Percentiles rank a stretch among this genome's conserved stretches.
Conservation (phyloP, 73 alveolate species). For the Paramecium pentaurelia region DNA sequence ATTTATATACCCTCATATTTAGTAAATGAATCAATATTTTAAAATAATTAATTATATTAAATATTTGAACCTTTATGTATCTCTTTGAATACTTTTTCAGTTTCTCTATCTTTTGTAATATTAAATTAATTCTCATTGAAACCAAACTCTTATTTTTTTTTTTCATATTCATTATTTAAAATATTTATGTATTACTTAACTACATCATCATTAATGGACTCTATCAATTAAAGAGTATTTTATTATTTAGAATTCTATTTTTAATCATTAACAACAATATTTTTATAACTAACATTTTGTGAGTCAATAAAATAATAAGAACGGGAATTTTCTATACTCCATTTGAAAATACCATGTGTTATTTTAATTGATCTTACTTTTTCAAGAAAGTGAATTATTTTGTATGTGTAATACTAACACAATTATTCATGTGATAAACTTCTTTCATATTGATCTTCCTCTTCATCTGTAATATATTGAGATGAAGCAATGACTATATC, state of each 20-base stretch:
- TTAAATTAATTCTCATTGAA: not conserved
- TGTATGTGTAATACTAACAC: not conserved
- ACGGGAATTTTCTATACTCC: not conserved
- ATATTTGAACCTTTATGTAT: not conserved
- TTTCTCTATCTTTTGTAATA: not conserved
- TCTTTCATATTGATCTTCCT: not conserved
- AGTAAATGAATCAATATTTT: not conserved
- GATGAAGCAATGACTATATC: conserved; percentile 19
- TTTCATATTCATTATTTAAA: not conserved
- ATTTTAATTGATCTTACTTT: not conserved
- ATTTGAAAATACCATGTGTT: not conserved
- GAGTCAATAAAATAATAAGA: not conserved
- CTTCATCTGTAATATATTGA: not conserved
- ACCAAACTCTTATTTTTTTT: not conserved
- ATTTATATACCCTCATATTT: not conserved
- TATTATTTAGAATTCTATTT: not conserved
- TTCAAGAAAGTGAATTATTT: not conserved
- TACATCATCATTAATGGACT: not conserved
- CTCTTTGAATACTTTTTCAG: conserved; percentile 1
- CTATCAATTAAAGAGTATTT: not conserved
- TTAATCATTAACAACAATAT: not conserved
- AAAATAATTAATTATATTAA: not conserved
- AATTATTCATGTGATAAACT: not conserved
- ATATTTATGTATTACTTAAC: not conserved
- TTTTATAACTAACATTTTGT: not conserved